phyloP scores from a whole-genome alignment of 2,329 filamentous ascomycete species.

The Botryotinia globosa region DNA sequence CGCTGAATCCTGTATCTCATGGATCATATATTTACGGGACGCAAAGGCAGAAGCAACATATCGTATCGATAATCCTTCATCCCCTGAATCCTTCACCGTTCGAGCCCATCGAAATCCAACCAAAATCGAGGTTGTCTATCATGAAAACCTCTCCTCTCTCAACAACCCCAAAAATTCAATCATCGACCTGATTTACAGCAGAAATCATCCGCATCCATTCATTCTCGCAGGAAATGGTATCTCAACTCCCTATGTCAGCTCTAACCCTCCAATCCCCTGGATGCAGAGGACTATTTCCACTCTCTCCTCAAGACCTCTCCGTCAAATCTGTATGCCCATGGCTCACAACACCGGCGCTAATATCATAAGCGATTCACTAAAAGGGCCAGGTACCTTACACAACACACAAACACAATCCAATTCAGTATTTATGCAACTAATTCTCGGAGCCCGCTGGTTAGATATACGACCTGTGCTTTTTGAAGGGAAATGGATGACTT shows the following conservation, averaged over 20 bases:
- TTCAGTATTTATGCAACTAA: conserved; percentile 26
- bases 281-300: conserved; percentile 28
- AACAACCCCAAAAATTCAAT: conserved; percentile 26
- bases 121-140: conserved; percentile 25
- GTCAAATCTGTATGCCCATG: conserved; percentile 28
- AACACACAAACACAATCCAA: conserved; percentile 29
- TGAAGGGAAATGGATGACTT: conserved; percentile 24
- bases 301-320: conserved; percentile 25
- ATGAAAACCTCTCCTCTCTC: conserved; percentile 25
- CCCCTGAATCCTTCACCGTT: conserved; percentile 25
- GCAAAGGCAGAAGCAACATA: conserved; percentile 30
- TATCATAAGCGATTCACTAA: conserved; percentile 18
- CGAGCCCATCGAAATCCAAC: conserved; percentile 23
- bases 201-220: conserved; percentile 27
- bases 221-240: conserved; percentile 27
- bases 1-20: conserved; percentile 27
- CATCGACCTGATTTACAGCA: conserved; percentile 24
- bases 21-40: conserved; percentile 21
- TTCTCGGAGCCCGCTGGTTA: conserved; percentile 26
- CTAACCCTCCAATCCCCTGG: conserved; percentile 27
- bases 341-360: conserved; percentile 29
- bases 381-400: conserved; percentile 23
- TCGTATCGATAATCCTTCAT: conserved; percentile 23
- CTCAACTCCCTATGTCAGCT: conserved; percentile 23
- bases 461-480: conserved; percentile 29